Evolutionary conservation across 305 asterid species (phyloP).

Genomic region (Plantago lanceolata): DNA sequence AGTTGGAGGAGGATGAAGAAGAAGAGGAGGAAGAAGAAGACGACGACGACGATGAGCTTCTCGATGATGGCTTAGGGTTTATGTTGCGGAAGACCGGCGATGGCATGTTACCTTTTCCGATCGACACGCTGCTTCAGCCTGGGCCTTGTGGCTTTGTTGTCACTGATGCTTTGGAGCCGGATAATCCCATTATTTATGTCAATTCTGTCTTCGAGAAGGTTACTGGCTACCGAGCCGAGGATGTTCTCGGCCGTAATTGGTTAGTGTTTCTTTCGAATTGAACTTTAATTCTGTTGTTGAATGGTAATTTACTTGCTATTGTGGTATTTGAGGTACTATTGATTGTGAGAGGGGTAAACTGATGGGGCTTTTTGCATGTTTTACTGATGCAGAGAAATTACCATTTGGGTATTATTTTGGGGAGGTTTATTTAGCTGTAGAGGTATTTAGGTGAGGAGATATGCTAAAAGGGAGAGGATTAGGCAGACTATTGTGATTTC

Average conservation of each 20-base stretch:
- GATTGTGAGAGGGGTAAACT: background rate
- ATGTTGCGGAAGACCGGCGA: conserved; percentile 44
- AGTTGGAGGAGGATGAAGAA: background rate
- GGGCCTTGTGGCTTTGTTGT: conserved; percentile 90
- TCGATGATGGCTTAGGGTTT: conserved; percentile 56
- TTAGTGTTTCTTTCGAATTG: conserved; percentile 25
- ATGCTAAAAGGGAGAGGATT: too few species aligned
- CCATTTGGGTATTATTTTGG: too few species aligned
- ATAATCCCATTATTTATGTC: conserved; percentile 69
- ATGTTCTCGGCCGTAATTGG: conserved; percentile 87
- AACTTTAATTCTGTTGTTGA: background rate
- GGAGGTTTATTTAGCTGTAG: too few species aligned
- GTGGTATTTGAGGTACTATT: background rate
- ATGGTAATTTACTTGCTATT: background rate
- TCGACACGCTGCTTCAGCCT: conserved; percentile 64
- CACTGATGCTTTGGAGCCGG: conserved; percentile 77
- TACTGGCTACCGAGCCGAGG: conserved; percentile 85
- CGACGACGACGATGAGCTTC: conserved; percentile 33
- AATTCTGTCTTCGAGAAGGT: conserved; percentile 86
- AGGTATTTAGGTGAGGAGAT: too few species aligned
- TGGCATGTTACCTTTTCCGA: conserved; percentile 58
- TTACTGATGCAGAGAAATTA: too few species aligned
- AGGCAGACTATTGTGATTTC: too few species aligned
- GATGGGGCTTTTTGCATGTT: too few species aligned
- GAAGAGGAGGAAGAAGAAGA: conserved; percentile 34